Evolutionary conservation across 495 filamentous ascomycete species (phyloP).

Genomic region (Staphylotrichum longicolle): DNA sequence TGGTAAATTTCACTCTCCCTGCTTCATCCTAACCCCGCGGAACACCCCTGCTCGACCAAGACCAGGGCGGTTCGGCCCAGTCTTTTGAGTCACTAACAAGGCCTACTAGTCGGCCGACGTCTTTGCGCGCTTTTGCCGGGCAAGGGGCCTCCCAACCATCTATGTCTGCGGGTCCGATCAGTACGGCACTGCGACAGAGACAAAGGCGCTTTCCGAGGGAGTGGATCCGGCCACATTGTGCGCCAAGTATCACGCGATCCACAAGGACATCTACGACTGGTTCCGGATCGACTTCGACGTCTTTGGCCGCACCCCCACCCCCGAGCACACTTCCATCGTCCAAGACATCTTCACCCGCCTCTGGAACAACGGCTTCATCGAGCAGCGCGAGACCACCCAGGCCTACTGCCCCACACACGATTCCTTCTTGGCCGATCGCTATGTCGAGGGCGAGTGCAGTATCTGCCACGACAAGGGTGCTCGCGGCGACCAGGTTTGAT

Average conservation of each 20-base stretch:
- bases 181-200: constrained; percentile 74
- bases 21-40: neutral
- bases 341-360: constrained; percentile 82
- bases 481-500: constrained; percentile 52
- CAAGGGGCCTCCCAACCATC: constrained; percentile 61
- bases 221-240: constrained; percentile 69
- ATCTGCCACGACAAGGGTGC: constrained; percentile 75
- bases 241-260: constrained; percentile 80
- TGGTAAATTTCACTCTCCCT: constrained; percentile 39
- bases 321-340: constrained; percentile 77
- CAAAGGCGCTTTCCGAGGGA: constrained; percentile 70
- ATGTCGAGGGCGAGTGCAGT: constrained; percentile 83
- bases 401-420: constrained; percentile 84
- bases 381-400: constrained; percentile 71
- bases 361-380: constrained; percentile 73
- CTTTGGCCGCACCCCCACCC: constrained; percentile 80
- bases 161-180: constrained; percentile 73
- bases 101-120: constrained; percentile 43
- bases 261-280: constrained; percentile 85
- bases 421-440: constrained; percentile 88
- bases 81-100: constrained; percentile 12
- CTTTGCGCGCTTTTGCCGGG: constrained; percentile 65
- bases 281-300: constrained; percentile 74
- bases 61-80: neutral
- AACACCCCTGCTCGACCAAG: neutral